Base-by-base conservation (phyloP, 2,329 filamentous ascomycete genomes). In the Pseudocercospora fuligena region DNA sequence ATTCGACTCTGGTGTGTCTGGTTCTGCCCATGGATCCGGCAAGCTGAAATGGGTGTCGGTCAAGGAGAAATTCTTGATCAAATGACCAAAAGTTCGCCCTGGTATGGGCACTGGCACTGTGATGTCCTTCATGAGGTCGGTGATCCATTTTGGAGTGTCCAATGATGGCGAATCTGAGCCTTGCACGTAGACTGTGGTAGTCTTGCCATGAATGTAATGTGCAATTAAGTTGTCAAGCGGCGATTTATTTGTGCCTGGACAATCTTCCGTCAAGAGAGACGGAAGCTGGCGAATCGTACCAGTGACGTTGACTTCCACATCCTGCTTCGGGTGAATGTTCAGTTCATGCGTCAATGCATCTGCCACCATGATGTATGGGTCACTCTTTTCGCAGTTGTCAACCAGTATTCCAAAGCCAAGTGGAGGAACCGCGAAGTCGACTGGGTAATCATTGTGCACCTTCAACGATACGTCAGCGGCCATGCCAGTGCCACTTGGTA, bases 21-120 rank as follows among this genome's bases (percentile, higher is more conserved):
- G 92, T 19, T 93, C 89, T 2, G 93, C 92, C 73, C 90, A 87
- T 0, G 92, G 91, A 73, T 93, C 88, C 0, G 95, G 95, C 54
- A 99, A 82, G 58, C 87, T 88, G 78, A 99, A 97, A 73, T 96
- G 89, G 47, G 96, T 92, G 75, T 97, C 87, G 1, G 89, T 88
- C 70, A 98, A 82, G 23, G 93, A 91, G 76, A 98, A 97, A 72
- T 95, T 94, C 72, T 90, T 90, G 76, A 99, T 91, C 16, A 97
- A 82, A 70, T 91, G 89, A 70, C 93, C 93, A 73, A 97, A 90
- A 0, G 89, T 89, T 66, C 89, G 88, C 5, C 93, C 93, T 0
- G 93, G 92, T 69, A 98, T 91, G 5, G 93, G 91, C 6, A 98
- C 83, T 2, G 94, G 93, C 0, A 98, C 85, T 0, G 90, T 94